Base-by-base conservation (phyloP, 2,329 filamentous ascomycete species). In the Fusarium tjaetaba region DNA sequence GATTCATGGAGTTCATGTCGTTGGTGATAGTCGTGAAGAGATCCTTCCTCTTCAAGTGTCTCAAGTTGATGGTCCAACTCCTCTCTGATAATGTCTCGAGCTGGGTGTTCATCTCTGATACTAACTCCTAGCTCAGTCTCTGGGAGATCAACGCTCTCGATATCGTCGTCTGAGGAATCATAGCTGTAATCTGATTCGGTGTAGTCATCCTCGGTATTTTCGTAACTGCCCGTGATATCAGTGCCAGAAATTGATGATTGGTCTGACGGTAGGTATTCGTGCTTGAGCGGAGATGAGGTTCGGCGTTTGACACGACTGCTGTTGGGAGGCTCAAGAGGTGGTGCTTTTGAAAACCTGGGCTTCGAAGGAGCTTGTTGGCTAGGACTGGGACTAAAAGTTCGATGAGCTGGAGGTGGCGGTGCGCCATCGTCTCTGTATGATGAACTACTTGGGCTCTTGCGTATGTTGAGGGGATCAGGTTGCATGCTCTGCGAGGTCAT, bases 241-340 rank as follows among this genome's bases (percentile, higher is more conserved):
- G 86, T 87, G 11, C 88, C 90, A 11, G 90, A 90, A 46, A 90
- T 84, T 1, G 89, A 91, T 0, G 88, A 90, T 53, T 86, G 82
- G 57, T 91, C 89, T 2, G 96, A 98, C 20, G 96, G 96, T 71
- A 95, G 92, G 78, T 98, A 99, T 83, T 99, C 96, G 80, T 98
- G 96, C 84, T 99, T 99, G 56, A 99, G 86, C 1, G 96, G 96
- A 3, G 96, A 99, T 0, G 96, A 98, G 3, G 91, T 93, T 24
- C 95, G 90, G 49, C 95, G 90, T 79, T 92, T 89, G 28, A 89
- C 73, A 81, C 81, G 86, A 72, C 77, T 78, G 38, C 80, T 81
- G 74, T 76, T 81, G 77, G 80, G 83, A 80, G 76, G 81, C 76
- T 84, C 91, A 78, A 79, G 85, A 79, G 81, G 91, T 74, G 81